Conservation (phyloP, 768 basidiomycete genomes). For the Agaricus blazei region DNA sequence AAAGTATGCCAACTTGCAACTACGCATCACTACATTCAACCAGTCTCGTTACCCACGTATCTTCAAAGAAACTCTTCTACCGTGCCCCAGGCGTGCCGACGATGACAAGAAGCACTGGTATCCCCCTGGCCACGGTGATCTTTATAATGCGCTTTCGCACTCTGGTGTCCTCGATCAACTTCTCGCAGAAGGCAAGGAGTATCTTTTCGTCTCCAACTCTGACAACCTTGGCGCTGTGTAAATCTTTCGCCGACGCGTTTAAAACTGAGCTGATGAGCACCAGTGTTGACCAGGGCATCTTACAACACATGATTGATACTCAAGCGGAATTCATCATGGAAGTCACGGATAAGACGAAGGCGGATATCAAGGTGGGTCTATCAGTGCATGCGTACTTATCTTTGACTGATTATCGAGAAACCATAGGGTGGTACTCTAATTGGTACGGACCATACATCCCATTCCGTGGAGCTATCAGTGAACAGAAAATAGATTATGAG, state of each 20-base stretch:
- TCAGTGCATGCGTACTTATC: not conserved
- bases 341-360: constrained; percentile 89
- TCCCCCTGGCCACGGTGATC: constrained; percentile 94
- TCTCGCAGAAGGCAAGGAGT: constrained; percentile 89
- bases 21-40: constrained; percentile 89
- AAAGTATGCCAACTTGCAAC: constrained; percentile 93
- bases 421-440: constrained; percentile 82
- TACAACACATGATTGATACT: constrained; percentile 73
- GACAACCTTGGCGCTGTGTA: constrained; percentile 93
- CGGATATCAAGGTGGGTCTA: constrained; percentile 36
- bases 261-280: constrained; percentile 13
- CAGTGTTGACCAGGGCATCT: constrained; percentile 71
- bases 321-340: constrained; percentile 83
- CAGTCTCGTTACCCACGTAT: constrained; percentile 95
- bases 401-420: constrained; percentile 38
- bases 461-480: not conserved
- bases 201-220: constrained; percentile 96
- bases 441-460: constrained; percentile 25
- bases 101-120: constrained; percentile 94
- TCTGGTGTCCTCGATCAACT: constrained; percentile 90
- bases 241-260: constrained; percentile 19
- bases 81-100: constrained; percentile 69
- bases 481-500: constrained; percentile 56
- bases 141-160: constrained; percentile 89
- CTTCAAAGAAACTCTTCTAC: constrained; percentile 82